Conservation (phyloP, 208 protist genomes). For the Naegleria gruberi region DNA sequence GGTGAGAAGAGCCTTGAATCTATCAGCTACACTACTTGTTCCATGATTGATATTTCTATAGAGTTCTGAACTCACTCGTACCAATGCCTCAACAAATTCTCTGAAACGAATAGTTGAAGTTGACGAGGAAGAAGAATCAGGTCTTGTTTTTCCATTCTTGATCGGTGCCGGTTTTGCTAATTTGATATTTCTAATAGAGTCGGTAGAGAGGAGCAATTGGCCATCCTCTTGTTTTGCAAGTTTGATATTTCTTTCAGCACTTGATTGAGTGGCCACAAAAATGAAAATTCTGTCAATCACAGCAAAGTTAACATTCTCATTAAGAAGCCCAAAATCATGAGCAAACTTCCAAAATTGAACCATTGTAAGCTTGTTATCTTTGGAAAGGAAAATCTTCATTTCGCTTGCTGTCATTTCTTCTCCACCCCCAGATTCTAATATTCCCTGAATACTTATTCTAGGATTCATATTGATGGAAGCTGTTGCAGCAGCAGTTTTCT, state of each 20-base stretch:
- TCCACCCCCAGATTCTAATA: background rate
- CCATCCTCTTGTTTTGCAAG: background rate
- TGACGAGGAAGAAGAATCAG: background rate
- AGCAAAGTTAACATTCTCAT: background rate
- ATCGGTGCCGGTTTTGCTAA: background rate
- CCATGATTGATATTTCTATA: background rate
- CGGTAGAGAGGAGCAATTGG: background rate
- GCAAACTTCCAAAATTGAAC: constrained; percentile 12
- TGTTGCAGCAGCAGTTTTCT: background rate
- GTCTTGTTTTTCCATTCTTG: background rate
- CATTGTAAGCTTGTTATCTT: background rate
- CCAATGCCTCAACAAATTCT: constrained; percentile 63
- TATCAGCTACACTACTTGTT: background rate
- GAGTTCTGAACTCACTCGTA: constrained; percentile 47
- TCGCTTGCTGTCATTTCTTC: background rate
- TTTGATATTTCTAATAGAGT: background rate
- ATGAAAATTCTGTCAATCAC: constrained; percentile 3
- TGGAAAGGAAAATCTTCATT: background rate
- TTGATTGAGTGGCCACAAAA: background rate
- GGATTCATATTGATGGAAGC: background rate
- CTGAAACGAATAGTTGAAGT: constrained; percentile 40
- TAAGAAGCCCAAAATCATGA: background rate
- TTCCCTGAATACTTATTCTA: background rate
- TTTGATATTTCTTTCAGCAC: background rate
- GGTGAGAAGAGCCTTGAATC: background rate